A percentile compares a stretch with the other conserved stretches of the same genome.
These are phyloP conservation scores for Podospora sp. DNA, from an alignment of 495 filamentous ascomycete genomes.

Conservation along the genomic window DNA sequence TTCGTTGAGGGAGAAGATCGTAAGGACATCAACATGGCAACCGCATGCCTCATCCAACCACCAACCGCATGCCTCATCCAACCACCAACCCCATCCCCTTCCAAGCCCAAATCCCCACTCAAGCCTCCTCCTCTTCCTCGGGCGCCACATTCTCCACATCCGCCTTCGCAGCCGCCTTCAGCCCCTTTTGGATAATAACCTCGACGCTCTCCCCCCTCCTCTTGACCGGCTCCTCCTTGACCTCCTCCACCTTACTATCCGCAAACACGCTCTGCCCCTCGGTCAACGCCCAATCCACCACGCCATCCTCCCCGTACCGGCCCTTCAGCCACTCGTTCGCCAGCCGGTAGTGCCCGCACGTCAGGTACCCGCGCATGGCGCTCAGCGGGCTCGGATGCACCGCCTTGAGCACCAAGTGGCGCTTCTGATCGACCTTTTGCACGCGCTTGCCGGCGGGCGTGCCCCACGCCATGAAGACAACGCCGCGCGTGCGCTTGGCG, in stretches of 20 bases:
- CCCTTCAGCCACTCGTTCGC: constrained; percentile 85
- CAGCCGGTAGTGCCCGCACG: constrained; percentile 82
- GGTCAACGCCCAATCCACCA: constrained; percentile 81
- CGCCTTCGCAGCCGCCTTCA: constrained; percentile 21
- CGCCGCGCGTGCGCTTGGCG: constrained; percentile 69
- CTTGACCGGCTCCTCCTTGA: constrained; percentile 21
- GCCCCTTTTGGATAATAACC: constrained; percentile 26
- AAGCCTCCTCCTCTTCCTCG: constrained; percentile 5
- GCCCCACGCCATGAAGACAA: constrained; percentile 96
- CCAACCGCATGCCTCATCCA: neutral
- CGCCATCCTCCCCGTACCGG: constrained; percentile 74
- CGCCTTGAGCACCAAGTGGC: constrained; percentile 77
- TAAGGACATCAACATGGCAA: neutral
- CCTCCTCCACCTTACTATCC: constrained; percentile 20
- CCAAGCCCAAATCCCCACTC: neutral
- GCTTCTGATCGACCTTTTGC: constrained; percentile 64
- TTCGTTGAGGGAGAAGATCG: neutral
- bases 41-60: neutral
- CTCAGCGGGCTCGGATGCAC: constrained; percentile 92
- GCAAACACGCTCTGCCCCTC: constrained; percentile 29
- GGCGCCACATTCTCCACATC: constrained; percentile 16
- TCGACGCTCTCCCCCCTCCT: constrained; percentile 18
- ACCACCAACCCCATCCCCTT: neutral
- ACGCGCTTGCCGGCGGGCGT: constrained; percentile 76
- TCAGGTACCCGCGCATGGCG: constrained; percentile 78